These are phyloP conservation scores for Phytopythium cucurbitacearum DNA, from an alignment of 352 stramenopile genomes.

Conservation along the genomic window DNA sequence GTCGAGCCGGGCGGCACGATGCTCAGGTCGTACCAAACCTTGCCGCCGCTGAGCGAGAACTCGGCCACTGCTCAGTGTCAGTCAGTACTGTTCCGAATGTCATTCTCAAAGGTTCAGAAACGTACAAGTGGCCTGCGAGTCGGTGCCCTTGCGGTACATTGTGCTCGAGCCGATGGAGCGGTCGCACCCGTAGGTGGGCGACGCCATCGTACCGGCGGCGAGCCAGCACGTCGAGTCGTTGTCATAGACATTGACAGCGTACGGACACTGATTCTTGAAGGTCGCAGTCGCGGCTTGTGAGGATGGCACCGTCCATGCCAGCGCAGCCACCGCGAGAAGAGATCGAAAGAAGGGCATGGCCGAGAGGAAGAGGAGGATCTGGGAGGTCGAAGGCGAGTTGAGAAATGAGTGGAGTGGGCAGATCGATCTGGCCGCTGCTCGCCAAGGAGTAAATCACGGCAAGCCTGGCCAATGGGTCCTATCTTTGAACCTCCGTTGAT, in stretches of 20 bases:
- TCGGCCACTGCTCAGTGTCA: conserved; percentile 26
- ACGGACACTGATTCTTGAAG: conserved; percentile 20
- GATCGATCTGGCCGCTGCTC: neutral
- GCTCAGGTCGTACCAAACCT: conserved; percentile 49
- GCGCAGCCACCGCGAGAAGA: neutral
- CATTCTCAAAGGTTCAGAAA: neutral
- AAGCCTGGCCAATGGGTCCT: too few relatives aligned
- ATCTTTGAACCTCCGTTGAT: too few relatives aligned
- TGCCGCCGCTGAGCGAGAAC: conserved; percentile 27
- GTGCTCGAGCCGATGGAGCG: conserved; percentile 9
- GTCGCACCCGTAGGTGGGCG: conserved; percentile 6
- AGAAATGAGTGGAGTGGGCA: neutral
- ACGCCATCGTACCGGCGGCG: neutral
- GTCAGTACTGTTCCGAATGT: neutral
- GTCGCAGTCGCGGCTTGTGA: conserved; percentile 5
- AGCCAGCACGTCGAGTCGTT: conserved; percentile 11
- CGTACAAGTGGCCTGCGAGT: conserved; percentile 20
- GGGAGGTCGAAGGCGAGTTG: neutral
- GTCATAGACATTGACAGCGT: conserved; percentile 14
- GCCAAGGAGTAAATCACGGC: neutral
- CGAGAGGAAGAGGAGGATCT: neutral
- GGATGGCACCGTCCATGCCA: neutral
- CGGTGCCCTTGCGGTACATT: conserved; percentile 14
- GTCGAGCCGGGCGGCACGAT: conserved; percentile 35
- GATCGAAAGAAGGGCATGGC: neutral